These are phyloP conservation scores for Teratosphaeria gauchensis DNA, from an alignment of 2,329 filamentous ascomycete genomes.

Conservation along the genomic window DNA sequence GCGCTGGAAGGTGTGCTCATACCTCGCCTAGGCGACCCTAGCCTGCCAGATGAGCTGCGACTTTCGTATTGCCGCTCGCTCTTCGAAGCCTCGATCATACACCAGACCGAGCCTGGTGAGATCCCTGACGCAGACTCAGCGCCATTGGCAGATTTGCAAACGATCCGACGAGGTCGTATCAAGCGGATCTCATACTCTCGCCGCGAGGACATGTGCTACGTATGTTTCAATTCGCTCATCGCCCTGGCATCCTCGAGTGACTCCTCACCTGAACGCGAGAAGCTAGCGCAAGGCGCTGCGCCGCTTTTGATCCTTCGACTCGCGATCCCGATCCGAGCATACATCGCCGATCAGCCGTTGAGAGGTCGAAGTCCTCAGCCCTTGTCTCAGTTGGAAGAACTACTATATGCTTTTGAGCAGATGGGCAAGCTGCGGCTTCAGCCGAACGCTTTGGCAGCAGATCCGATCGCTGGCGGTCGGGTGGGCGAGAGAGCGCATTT, in stretches of 20 bases:
- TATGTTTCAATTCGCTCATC: conserved; percentile 66
- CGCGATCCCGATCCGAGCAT: conserved; percentile 70
- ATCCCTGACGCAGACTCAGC: conserved; percentile 41
- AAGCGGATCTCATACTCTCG: conserved; percentile 54
- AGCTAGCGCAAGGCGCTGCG: conserved; percentile 65
- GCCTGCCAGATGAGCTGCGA: conserved; percentile 58
- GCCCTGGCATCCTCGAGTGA: conserved; percentile 18
- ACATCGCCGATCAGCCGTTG: conserved; percentile 84
- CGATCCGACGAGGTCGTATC: conserved; percentile 61
- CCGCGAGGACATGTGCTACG: conserved; percentile 65
- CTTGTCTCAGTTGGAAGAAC: conserved; percentile 65
- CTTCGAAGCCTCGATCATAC: conserved; percentile 74
- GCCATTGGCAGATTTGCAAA: conserved; percentile 54
- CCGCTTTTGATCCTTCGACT: conserved; percentile 76
- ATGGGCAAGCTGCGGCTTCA: conserved; percentile 62
- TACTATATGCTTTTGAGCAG: conserved; percentile 59
- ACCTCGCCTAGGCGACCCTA: conserved; percentile 56
- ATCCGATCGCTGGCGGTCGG: conserved; percentile 8
- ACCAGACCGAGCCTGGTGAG: conserved; percentile 56
- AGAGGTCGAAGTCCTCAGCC: conserved; percentile 85
- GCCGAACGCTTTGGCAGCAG: conserved; percentile 32
- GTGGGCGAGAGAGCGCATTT: conserved; percentile 58
- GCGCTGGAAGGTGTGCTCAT: conserved; percentile 63
- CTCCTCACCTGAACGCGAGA: conserved; percentile 34
- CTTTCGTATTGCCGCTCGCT: conserved; percentile 63